Base-by-base conservation (phyloP, 2,329 filamentous ascomycete genomes). In the Arachnomyces sp. region DNA sequence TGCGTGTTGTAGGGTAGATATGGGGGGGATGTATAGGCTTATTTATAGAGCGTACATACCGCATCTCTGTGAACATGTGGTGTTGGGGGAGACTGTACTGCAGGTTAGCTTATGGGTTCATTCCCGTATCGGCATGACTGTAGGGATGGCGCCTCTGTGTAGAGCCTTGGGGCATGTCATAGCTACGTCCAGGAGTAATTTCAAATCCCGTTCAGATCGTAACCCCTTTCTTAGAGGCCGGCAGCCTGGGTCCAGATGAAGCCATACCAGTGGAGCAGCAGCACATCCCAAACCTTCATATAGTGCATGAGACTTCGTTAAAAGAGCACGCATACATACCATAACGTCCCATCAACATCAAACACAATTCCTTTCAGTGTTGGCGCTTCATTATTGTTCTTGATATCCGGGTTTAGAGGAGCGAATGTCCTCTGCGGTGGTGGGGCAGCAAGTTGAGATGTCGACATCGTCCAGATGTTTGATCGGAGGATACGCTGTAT, bases 31-130 rank as follows among this genome's bases (percentile, higher is more conserved):
- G 25, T 29, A 40, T 25, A 9, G 5, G 5, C 20, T 25, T n/a
- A n/a, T n/a, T 9, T 25, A 33, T 36, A 28, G 16, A 29, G 31
- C 15, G n/a, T 36, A 35, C 55, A 43, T 64, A 73, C 62, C 77
- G 82, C 90, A 98, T 96, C 57, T 93, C 75, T 14, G 66, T 62
- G 65, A 96, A 96, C 90, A 96, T 98, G 73, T 94, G 86, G 52
- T 84, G 92, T 64, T 96, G 90, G 0, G 90, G 90, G 43, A 89
- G 69, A 59, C 88, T 94, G 47, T 48, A 32, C 18, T 28, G 16
- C 12, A 14, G 6, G 34, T 37, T 41, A 42, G 38, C 38, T 41
- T 28, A 25, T 5, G 20, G 9, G 20, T 25, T 25, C 20, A 5
- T 5, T 25, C 20, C 9, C 20, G 20, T 5, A 9, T 9, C 9